Percentiles rank a stretch among this genome's conserved stretches.
Conservation (phyloP, 1,139 yeast genomes). For the Geotrichum histeridarum region DNA sequence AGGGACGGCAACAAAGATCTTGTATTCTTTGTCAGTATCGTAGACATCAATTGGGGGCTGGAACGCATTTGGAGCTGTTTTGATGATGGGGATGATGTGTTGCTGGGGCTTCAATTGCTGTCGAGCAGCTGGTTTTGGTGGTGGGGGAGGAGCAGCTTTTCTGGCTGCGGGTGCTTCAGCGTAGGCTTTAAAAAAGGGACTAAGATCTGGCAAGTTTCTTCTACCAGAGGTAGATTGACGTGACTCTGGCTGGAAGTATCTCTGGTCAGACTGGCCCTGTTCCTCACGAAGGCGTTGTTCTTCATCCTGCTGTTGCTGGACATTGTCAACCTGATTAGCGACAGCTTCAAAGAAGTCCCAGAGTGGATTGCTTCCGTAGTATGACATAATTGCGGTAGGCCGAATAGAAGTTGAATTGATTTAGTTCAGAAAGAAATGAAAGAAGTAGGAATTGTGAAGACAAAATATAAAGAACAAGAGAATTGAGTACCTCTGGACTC, state of each 20-base stretch:
- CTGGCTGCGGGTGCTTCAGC: background rate
- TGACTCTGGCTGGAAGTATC: background rate
- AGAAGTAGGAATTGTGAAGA: no score
- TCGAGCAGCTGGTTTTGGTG: background rate
- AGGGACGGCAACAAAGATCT: slow-evolving; percentile 48
- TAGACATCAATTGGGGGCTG: slow-evolving; percentile 52
- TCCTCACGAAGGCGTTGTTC: background rate
- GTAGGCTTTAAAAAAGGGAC: background rate
- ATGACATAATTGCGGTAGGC: slow-evolving; percentile 6
- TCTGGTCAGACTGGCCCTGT: background rate
- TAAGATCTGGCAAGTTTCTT: no score
- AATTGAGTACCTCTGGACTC: no score
- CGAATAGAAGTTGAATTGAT: no score
- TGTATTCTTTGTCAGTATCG: slow-evolving; percentile 43
- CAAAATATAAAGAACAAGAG: background rate
- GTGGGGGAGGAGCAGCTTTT: background rate
- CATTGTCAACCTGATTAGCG: slow-evolving; percentile 3
- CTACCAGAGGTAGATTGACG: background rate
- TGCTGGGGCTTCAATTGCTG: background rate
- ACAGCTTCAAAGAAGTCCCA: slow-evolving; percentile 12
- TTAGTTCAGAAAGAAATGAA: no score
- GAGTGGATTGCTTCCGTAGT: slow-evolving; percentile 7
- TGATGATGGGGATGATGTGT: background rate
- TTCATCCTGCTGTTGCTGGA: slow-evolving; percentile 4
- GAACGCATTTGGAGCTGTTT: slow-evolving; percentile 10